These are phyloP conservation scores for Xylariaceae sp. DNA, from an alignment of 2,329 filamentous ascomycete species.

Conservation along the genomic window DNA sequence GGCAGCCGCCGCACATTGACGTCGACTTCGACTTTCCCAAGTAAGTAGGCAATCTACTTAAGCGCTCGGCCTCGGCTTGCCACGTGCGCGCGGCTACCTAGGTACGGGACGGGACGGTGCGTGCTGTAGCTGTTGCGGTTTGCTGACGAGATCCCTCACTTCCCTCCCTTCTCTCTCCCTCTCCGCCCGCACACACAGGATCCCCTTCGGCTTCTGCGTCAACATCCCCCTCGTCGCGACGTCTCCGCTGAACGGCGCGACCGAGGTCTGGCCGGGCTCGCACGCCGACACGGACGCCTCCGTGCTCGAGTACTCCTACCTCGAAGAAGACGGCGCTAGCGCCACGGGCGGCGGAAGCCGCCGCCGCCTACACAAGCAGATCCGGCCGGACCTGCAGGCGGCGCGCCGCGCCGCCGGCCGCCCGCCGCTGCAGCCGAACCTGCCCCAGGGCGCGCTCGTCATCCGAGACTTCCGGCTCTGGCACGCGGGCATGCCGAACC, in stretches of 20 bases:
- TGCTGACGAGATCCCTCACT: too few relatives aligned
- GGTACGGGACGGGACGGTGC: too few relatives aligned
- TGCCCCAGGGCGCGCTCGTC: slow-evolving; percentile 36
- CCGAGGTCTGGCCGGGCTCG: slow-evolving; percentile 43
- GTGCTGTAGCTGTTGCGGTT: too few relatives aligned
- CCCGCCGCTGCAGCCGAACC: slow-evolving; percentile 29
- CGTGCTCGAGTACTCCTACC: slow-evolving; percentile 15
- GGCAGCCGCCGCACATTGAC: slow-evolving; percentile 35
- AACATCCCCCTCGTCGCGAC: slow-evolving; percentile 40
- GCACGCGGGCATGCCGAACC: slow-evolving; percentile 45
- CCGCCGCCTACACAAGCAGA: slow-evolving; percentile 15
- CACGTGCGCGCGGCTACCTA: too few relatives aligned
- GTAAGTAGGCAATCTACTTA: too few relatives aligned
- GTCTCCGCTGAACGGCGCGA: slow-evolving; percentile 37
- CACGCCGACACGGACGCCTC: slow-evolving; percentile 31
- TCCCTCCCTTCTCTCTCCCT: too few relatives aligned
- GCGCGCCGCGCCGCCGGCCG: slow-evolving; percentile 22
- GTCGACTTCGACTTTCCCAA: slow-evolving; percentile 37
- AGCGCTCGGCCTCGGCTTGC: too few relatives aligned
- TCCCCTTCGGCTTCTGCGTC: slow-evolving; percentile 39
- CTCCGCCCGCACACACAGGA: too few relatives aligned
- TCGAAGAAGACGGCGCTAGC: too few relatives aligned
- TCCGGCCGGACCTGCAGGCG: slow-evolving; percentile 26
- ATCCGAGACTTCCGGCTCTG: slow-evolving; percentile 40
- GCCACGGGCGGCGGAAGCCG: too few relatives aligned